Evolutionary conservation across 495 filamentous ascomycete genomes (phyloP).

Genomic region (Massariosphaeria phaeospora): DNA sequence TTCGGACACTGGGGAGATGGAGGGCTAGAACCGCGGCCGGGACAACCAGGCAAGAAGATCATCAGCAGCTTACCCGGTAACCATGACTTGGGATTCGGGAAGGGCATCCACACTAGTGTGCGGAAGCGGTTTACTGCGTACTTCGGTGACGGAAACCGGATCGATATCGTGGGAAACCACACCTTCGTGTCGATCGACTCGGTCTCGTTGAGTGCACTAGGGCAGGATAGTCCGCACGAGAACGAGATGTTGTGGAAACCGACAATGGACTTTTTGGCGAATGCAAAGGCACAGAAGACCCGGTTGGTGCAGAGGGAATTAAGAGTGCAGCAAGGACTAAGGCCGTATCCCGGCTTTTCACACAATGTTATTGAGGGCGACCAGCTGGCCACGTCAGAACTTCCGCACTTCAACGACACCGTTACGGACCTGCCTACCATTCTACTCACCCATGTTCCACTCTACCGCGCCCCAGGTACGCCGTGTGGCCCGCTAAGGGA

Average conservation of each 20-base stretch:
- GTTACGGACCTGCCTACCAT: constrained; percentile 67
- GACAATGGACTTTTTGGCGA: constrained; percentile 67
- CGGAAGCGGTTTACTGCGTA: constrained; percentile 77
- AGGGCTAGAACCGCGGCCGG: constrained; percentile 19
- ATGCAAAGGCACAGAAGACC: constrained; percentile 48
- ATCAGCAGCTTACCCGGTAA: constrained; percentile 86
- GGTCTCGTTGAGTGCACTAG: constrained; percentile 74
- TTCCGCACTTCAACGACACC: constrained; percentile 30
- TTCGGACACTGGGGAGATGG: constrained; percentile 48
- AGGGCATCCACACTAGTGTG: constrained; percentile 71
- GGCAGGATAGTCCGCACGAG: constrained; percentile 45
- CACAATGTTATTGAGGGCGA: constrained; percentile 33
- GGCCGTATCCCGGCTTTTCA: constrained; percentile 20
- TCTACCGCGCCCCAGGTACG: constrained; percentile 73
- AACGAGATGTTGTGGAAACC: constrained; percentile 62
- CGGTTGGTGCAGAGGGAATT: constrained; percentile 54
- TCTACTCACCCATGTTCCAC: constrained; percentile 83
- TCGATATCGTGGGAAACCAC: constrained; percentile 91
- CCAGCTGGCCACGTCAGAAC: constrained; percentile 20
- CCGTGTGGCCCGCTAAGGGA: constrained; percentile 90
- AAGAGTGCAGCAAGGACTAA: constrained; percentile 45
- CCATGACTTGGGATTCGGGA: constrained; percentile 92
- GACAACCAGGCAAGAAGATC: constrained; percentile 53
- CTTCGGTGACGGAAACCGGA: constrained; percentile 82
- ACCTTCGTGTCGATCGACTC: constrained; percentile 89